phyloP scores from a whole-genome alignment of 2,329 filamentous ascomycete species.

The Conoideocrella luteorostrata region DNA sequence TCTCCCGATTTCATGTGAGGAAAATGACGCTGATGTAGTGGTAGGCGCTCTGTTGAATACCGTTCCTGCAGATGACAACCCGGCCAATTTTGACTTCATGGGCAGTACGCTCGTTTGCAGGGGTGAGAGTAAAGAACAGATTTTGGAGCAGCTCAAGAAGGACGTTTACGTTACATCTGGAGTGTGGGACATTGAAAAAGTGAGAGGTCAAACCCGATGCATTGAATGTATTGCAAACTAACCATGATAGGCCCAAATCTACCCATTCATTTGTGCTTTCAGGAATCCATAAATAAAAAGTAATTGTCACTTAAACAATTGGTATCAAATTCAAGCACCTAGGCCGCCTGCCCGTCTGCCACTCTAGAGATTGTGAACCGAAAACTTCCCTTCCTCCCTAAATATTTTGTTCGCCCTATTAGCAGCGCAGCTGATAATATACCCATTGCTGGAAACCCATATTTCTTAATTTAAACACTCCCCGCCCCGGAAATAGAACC shows the following conservation, averaged over 20 bases:
- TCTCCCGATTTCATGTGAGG: not conserved
- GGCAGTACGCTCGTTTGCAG: slow-evolving; percentile 65
- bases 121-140: slow-evolving; percentile 64
- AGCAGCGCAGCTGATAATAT: slow-evolving; percentile 11
- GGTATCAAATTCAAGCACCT: slow-evolving; percentile 9
- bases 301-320: not conserved
- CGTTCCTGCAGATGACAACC: slow-evolving; percentile 55
- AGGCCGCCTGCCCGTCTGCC: not conserved
- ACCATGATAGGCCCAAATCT: slow-evolving; percentile 39
- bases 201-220: slow-evolving; percentile 20
- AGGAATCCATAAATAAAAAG: slow-evolving; percentile 18
- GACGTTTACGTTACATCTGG: slow-evolving; percentile 67
- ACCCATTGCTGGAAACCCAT: slow-evolving; percentile 18
- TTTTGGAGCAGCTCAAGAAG: slow-evolving; percentile 56
- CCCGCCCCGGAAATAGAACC: no score
- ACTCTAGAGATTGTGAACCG: not conserved
- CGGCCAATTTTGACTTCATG: slow-evolving; percentile 58
- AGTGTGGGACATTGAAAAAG: slow-evolving; percentile 76
- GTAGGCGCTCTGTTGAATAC: slow-evolving; percentile 63
- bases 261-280: slow-evolving; percentile 40
- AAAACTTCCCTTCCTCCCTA: not conserved
- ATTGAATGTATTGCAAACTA: not conserved
- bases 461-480: not conserved
- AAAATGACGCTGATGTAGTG: not conserved
- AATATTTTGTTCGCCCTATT: not conserved